Percentiles rank a stretch among this genome's conserved stretches.
Evolutionary conservation across 108 stramenopile species (phyloP).

Genomic region (Aureococcus anophagefferens): DNA sequence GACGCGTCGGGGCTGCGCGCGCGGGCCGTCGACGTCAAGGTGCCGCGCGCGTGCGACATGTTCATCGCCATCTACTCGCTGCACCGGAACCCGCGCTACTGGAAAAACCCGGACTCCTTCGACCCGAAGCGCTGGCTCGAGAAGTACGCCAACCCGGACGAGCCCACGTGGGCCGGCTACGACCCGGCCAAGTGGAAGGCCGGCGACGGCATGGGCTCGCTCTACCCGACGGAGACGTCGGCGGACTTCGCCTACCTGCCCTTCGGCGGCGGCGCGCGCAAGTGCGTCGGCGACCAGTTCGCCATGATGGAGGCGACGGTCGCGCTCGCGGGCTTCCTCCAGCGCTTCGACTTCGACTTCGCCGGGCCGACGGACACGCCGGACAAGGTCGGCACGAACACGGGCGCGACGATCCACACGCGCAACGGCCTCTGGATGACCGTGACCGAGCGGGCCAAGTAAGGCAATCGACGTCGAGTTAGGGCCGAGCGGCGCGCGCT

Average conservation of each 20-base stretch:
- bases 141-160: constrained; percentile 67
- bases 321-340: constrained; percentile 75
- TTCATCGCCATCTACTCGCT: constrained; percentile 89
- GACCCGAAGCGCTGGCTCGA: constrained; percentile 75
- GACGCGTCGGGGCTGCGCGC: neutral
- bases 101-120: constrained; percentile 77
- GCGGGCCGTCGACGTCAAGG: neutral
- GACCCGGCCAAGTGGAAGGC: constrained; percentile 76
- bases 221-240: constrained; percentile 85
- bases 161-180: constrained; percentile 81
- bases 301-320: constrained; percentile 84
- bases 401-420: constrained; percentile 93
- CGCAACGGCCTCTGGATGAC: constrained; percentile 75
- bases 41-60: constrained; percentile 59
- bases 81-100: constrained; percentile 77
- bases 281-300: constrained; percentile 94
- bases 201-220: constrained; percentile 46
- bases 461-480: no score
- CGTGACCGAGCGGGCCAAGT: constrained; percentile 21
- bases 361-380: constrained; percentile 57
- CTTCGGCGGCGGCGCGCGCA: constrained; percentile 83
- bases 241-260: constrained; percentile 80
- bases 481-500: constrained; percentile 71
- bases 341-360: constrained; percentile 86
- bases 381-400: constrained; percentile 86